phyloP scores from a whole-genome alignment of 805 yeast genomes.

The Scheffersomyces ergatensis region DNA sequence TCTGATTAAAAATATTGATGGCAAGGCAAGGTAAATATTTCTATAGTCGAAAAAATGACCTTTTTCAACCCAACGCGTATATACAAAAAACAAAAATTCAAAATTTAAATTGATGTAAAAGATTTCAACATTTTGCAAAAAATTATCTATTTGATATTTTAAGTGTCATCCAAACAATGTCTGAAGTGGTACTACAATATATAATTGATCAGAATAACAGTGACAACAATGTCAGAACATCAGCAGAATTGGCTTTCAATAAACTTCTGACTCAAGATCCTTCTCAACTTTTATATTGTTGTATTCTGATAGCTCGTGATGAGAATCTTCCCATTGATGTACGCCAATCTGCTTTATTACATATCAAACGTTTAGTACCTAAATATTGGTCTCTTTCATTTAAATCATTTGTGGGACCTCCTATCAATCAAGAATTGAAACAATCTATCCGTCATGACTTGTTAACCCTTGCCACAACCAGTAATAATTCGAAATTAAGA shows the following conservation, averaged over 20 bases:
- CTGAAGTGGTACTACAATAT: slow-evolving; percentile 3
- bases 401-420: slow-evolving; percentile 67
- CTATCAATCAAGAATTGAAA: slow-evolving; percentile 55
- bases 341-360: slow-evolving; percentile 64
- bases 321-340: slow-evolving; percentile 25
- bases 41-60: too few species aligned
- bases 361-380: slow-evolving; percentile 66
- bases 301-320: slow-evolving; percentile 42
- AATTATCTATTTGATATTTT: not conserved
- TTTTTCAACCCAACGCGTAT: too few species aligned
- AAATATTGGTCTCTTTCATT: slow-evolving; percentile 83
- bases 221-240: slow-evolving; percentile 49
- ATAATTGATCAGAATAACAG: slow-evolving; percentile 32
- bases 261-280: slow-evolving; percentile 47
- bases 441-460: slow-evolving; percentile 47
- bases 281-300: slow-evolving; percentile 37
- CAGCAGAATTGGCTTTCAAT: slow-evolving; percentile 52
- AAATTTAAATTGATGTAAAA: too few species aligned
- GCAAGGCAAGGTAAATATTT: too few species aligned
- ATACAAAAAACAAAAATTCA: too few species aligned
- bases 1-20: too few species aligned
- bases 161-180: slow-evolving; percentile 1
- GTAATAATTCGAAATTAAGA: slow-evolving; percentile 57
- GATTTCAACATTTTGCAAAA: too few species aligned
- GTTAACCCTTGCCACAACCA: slow-evolving; percentile 42